Evolutionary conservation across 371 early-diverging fungal species (phyloP), one percentile per base, ranked within the genome.

Genomic region (Mucor mucedo): DNA sequence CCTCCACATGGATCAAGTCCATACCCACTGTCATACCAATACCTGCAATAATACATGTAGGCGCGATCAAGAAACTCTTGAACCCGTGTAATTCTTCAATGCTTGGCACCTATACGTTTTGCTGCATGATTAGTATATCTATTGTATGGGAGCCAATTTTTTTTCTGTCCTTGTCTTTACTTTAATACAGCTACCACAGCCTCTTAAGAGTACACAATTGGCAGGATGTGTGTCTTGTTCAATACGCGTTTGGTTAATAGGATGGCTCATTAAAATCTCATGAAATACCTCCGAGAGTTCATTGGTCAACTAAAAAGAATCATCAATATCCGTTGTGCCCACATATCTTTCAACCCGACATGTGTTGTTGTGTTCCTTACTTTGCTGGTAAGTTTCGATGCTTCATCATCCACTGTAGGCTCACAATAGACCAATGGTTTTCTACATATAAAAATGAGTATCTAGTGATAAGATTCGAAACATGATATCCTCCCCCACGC

Each of bases 41-140:
- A 27, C 84, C 84, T 6, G 85, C 82, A 62, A 84, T 84, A 21
- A 84, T 84, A 52, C 84, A 81, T 1, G 84, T 84, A 1, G 84
- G 85, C 10, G 85, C 84, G 57, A 84, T 84, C 57, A 84, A 55
- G 52, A 84, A 83, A 40, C 74, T 71, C 13, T 69, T 70, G 9
- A 82, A 50, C 0, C 73, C 76, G 48, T 84, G 82, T n/a, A 75
- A 56, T 42, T 68, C 52, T 30, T 76, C 59, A 5, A 83, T 71
- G n/a, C 63, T 78, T 0, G 84, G 81, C 4, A 84, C 50, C 50
- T 50, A 35, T 8, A 35, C 4, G 48, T 5, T 5, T 13, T 30
- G 28, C 10, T 30, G 10, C 3, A 8, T 28, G 1, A 48, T 48
- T 21, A 48, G 49, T 9, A 0, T 48, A n/a, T n/a, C n/a, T n/a